These are phyloP conservation scores for Leptographium wingfieldii DNA, from an alignment of 2,329 filamentous ascomycete species.

Conservation along the genomic window DNA sequence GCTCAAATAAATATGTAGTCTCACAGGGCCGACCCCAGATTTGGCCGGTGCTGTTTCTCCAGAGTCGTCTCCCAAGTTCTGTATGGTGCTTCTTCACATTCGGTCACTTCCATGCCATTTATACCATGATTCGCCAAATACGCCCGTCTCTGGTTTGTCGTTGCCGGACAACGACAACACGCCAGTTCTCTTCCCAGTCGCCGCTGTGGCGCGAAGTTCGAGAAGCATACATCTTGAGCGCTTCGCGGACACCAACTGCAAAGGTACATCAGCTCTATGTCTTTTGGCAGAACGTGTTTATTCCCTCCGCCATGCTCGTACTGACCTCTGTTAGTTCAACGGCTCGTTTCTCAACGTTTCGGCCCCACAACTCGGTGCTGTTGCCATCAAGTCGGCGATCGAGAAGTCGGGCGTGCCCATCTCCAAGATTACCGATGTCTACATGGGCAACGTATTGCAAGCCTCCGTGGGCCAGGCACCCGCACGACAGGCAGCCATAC, in stretches of 20 bases:
- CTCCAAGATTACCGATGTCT: constrained; percentile 77
- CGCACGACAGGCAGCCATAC: constrained; percentile 79
- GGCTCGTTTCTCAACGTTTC: constrained; percentile 74
- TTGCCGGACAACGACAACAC: constrained; percentile 23
- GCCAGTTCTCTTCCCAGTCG: constrained; percentile 31
- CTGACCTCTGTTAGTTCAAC: constrained; percentile 57
- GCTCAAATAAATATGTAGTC: too few relatives aligned
- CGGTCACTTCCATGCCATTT: background rate
- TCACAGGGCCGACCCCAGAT: too few relatives aligned
- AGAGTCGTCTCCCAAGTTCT: too few relatives aligned
- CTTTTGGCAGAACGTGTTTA: background rate
- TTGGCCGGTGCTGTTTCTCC: too few relatives aligned
- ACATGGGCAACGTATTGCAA: constrained; percentile 94
- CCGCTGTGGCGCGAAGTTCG: constrained; percentile 45
- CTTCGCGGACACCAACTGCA: constrained; percentile 75
- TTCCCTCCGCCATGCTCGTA: background rate
- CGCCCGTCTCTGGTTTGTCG: constrained; percentile 5
- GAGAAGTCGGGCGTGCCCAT: constrained; percentile 73
- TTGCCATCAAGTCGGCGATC: constrained; percentile 83
- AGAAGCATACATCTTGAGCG: constrained; percentile 90
- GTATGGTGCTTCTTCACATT: background rate
- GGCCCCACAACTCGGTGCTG: constrained; percentile 78
- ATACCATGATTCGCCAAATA: constrained; percentile 8
- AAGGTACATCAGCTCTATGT: constrained; percentile 43
- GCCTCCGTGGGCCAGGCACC: constrained; percentile 78